Percentiles rank a stretch among this genome's conserved stretches.
These are phyloP conservation scores for Capronia epimyces DNA, from an alignment of 2,329 filamentous ascomycete genomes.

Conservation along the genomic window DNA sequence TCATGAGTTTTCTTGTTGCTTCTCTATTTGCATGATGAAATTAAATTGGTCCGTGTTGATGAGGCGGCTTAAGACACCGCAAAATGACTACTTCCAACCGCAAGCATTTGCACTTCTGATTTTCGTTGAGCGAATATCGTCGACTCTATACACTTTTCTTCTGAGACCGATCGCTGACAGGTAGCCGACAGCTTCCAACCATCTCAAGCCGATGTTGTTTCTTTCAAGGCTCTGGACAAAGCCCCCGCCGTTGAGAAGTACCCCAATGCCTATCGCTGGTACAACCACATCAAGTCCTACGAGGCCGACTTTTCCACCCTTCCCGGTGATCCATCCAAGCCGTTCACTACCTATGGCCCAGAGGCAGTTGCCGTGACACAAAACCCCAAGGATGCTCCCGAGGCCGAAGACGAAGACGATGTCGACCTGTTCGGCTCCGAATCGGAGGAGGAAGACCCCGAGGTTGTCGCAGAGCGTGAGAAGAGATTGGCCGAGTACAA, in stretches of 20 bases:
- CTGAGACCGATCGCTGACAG: conserved; percentile 14
- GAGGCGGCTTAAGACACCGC: conserved; percentile 90
- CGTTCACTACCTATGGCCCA: conserved; percentile 85
- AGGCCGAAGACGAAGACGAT: conserved; percentile 62
- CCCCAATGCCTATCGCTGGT: conserved; percentile 94
- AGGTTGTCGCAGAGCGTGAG: conserved; percentile 76
- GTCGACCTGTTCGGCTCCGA: conserved; percentile 91
- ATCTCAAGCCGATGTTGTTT: conserved; percentile 91
- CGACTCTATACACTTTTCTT: conserved; percentile 22
- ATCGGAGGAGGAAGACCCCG: conserved; percentile 88
- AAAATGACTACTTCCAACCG: conserved; percentile 70
- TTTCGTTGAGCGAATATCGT: conserved; percentile 17
- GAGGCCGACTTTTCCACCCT: conserved; percentile 88
- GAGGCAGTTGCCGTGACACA: conserved; percentile 69
- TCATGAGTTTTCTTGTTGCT: conserved; percentile 28
- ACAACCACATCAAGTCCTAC: conserved; percentile 95
- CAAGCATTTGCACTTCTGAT: conserved; percentile 73
- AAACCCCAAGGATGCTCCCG: conserved; percentile 80
- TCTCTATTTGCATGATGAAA: conserved; percentile 62
- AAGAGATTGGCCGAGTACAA: conserved; percentile 88
- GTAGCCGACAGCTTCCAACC: conserved; percentile 52
- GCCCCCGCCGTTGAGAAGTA: conserved; percentile 77
- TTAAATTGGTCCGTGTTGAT: conserved; percentile 90
- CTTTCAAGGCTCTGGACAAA: conserved; percentile 80
- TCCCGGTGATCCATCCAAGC: conserved; percentile 82